A percentile compares a stretch with the other conserved stretches of the same genome.
These are phyloP conservation scores for Vinca minor DNA, from an alignment of 257 asterid genomes.

Conservation along the genomic window DNA sequence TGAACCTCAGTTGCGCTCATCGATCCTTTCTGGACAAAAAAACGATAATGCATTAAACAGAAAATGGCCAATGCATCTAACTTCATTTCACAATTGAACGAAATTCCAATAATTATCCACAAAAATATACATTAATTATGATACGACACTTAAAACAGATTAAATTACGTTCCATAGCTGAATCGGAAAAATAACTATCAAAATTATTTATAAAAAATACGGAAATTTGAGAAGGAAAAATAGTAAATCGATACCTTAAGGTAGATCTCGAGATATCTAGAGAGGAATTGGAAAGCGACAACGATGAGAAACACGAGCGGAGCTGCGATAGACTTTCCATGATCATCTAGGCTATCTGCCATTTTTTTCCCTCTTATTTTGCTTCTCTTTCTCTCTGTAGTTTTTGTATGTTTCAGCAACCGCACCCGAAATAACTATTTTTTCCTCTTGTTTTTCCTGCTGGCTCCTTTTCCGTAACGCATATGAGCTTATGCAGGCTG, in stretches of 20 bases:
- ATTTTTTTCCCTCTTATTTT: background rate
- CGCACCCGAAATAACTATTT: background rate
- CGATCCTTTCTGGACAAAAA: conserved; percentile 38
- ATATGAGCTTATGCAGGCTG: too few species aligned
- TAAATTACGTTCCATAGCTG: background rate
- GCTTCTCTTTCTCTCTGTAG: background rate
- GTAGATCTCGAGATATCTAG: conserved; percentile 51
- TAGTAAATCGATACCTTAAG: conserved; percentile 25
- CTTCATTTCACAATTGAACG: background rate
- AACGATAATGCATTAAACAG: background rate
- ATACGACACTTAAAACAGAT: background rate
- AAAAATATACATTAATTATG: background rate
- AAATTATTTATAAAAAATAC: background rate
- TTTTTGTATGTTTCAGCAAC: too few species aligned
- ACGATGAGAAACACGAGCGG: conserved; percentile 59
- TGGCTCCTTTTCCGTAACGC: too few species aligned
- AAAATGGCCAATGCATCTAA: background rate
- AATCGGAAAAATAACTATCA: background rate
- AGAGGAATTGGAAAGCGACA: conserved; percentile 40
- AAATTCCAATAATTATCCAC: background rate
- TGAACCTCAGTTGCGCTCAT: conserved; percentile 30
- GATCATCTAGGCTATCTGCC: conserved; percentile 48
- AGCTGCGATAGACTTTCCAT: conserved; percentile 59
- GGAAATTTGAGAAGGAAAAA: background rate
- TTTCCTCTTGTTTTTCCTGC: background rate